Evolutionary conservation across 495 filamentous ascomycete species (phyloP), one percentile per base, ranked within the genome.

Genomic region (Bombardia bombarda): DNA sequence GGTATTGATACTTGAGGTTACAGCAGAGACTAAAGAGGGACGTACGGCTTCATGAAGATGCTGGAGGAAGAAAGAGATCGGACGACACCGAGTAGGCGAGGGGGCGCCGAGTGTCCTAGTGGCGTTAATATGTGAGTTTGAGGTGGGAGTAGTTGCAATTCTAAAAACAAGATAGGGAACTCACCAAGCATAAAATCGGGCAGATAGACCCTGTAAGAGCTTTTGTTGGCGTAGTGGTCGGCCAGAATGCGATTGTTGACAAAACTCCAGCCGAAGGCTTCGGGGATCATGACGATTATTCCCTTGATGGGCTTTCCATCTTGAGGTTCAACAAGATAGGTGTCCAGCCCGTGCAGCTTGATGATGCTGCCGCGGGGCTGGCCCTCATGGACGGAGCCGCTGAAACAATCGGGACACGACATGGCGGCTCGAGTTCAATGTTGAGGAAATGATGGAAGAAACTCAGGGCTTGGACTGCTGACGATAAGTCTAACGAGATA

Each of bases 121-220:
- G n/a, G n/a, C n/a, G n/a, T 28, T 28, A 7, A 7, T 13, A 7
- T 30, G 26, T 30, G 7, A 30, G 26, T 13, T 30, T 30, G 7
- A 30, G 13, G 7, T 30, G 7, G 7, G 6, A 34, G 6, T 7
- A n/a, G 14, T 34, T 6, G 32, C 12, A 8, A 34, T 16, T n/a
- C n/a, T n/a, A n/a, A n/a, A 34, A 34, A 21, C 5, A 23, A 7
- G 34, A 37, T 18, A 20, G 10, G n/a, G 8, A 20, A 44, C 35
- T 9, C 1, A 70, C 72, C 70, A 12, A 60, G 48, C 70, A 74
- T 73, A 49, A 75, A 74, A 19, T 74, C 68, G 1, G 70, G 71
- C 20, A 73, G 36, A 38, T 69, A 71, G 10, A 74, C 67, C 22
- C 12, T n/a, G 34, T 61, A 68, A 23, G 46, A 47, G 5, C 60